Base-by-base conservation (phyloP, 106 monocot species). In the Chionographis japonica region DNA sequence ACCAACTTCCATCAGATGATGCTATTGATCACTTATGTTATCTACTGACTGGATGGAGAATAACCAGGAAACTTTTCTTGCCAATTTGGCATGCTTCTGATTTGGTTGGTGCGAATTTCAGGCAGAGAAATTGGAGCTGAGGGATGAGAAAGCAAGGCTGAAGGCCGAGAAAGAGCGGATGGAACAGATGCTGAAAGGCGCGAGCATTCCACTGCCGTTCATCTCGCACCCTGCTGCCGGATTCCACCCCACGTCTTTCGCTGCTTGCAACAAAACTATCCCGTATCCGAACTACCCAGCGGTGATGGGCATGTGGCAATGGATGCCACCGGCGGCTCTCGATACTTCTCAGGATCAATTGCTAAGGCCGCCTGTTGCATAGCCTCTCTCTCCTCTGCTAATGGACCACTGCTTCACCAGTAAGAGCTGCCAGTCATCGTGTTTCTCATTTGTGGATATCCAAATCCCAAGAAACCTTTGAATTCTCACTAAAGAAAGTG, bases 271-370 rank as follows among this genome's bases (percentile, higher is more conserved):
- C 60, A 92, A 88, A 58, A 50, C 73, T 4, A 17, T 80, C 3
- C 39, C 92, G 50, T 81, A 80, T 69, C 49, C 83, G 11, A 80
- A 12, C 54, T 86, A 79, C 37, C 51, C 68, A 16, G 82, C 85
- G 16, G 27, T 27, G 27, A 42, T 70, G 5, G 69, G 80, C 9
- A 79, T 87, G 70, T 94, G 93, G 93, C 93, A 82, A 64, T 94
- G 93, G 93, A 73, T 90, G 51, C 90, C 86, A 4, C 79, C 81
- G 3, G 67, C 90, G 27, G 69, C 75, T 52, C 57, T 86, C 12
- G 93, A 94, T 62, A 90, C 84, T 60, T 84, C 89, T 11, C 81
- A 90, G 66, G 93, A 94, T 73, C 80, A 87, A 58, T 77, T 68
- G 41, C 75, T 81, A 17, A 86, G 93, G 78, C 82, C 93, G 8